Evolutionary conservation across 2,329 filamentous ascomycete genomes (phyloP).

Genomic region (Rhynchosporium secalis): DNA sequence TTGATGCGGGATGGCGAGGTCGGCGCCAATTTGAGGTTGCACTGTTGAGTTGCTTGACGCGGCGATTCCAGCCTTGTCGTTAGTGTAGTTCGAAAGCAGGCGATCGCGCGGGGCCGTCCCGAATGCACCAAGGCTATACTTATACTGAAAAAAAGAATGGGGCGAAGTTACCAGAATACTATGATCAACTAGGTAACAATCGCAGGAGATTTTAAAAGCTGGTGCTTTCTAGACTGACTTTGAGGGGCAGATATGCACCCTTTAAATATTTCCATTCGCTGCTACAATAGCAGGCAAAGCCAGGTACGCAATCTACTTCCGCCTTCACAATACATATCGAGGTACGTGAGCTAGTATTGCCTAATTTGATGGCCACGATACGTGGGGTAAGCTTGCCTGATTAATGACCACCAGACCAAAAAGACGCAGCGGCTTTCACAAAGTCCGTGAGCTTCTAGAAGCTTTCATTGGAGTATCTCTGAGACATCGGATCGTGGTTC

Average conservation of each 20-base stretch:
- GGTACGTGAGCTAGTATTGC: constrained; percentile 17
- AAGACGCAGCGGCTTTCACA: not conserved
- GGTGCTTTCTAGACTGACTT: not conserved
- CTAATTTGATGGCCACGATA: constrained; percentile 1
- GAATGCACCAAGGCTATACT: too few relatives aligned
- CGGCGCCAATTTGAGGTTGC: constrained; percentile 15
- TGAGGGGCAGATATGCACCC: not conserved
- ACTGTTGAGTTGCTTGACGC: constrained; percentile 12
- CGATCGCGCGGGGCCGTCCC: not conserved
- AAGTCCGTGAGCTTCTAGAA: not conserved
- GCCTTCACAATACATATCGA: not conserved
- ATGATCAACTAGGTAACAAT: too few relatives aligned
- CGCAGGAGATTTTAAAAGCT: too few relatives aligned
- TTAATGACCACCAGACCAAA: not conserved
- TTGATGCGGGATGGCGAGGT: constrained; percentile 17
- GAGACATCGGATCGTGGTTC: not conserved
- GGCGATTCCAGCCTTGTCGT: constrained; percentile 21
- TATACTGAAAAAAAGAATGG: too few relatives aligned
- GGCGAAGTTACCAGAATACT: too few relatives aligned
- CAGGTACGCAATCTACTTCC: constrained; percentile 15
- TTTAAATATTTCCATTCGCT: not conserved
- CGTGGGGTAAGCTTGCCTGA: too few relatives aligned
- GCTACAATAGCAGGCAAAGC: constrained; percentile 2
- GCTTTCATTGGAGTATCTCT: not conserved
- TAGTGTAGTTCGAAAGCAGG: not conserved